phyloP scores from a whole-genome alignment of 2,329 filamentous ascomycete genomes.

The Rutstroemia sp. region DNA sequence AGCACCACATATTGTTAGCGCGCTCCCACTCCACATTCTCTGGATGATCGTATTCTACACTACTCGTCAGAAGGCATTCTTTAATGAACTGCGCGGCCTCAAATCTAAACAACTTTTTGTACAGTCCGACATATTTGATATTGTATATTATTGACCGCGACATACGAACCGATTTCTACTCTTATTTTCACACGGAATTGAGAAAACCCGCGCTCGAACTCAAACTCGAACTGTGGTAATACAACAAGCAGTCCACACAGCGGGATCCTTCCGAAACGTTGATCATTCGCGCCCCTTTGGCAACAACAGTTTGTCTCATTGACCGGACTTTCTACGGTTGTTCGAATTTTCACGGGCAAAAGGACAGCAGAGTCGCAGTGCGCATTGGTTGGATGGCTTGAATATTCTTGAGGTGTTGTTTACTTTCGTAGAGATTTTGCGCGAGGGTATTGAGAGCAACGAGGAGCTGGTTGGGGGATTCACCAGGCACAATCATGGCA shows the following conservation, averaged over 20 bases:
- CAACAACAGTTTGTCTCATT: background rate
- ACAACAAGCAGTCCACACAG: background rate
- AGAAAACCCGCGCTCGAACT: background rate
- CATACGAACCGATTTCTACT: too few species aligned
- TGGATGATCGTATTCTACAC: background rate
- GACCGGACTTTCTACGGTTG: background rate
- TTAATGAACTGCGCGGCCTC: background rate
- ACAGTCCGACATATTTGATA: too few species aligned
- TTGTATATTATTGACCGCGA: too few species aligned
- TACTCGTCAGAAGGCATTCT: background rate
- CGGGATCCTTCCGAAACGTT: constrained; percentile 6
- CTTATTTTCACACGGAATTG: background rate
- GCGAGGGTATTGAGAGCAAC: background rate
- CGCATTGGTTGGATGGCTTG: background rate
- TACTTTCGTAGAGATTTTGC: background rate
- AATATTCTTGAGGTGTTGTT: background rate
- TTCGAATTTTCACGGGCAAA: background rate
- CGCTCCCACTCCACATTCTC: constrained; percentile 9
- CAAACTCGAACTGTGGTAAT: background rate
- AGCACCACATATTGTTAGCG: background rate
- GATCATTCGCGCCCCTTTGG: constrained; percentile 1
- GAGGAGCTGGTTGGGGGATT: background rate
- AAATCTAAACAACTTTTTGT: background rate
- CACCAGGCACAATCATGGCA: constrained; percentile 20
- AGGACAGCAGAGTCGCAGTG: background rate